These are phyloP conservation scores for Komagataella kurtzmanii DNA, from an alignment of 805 yeast genomes.

Conservation along the genomic window DNA sequence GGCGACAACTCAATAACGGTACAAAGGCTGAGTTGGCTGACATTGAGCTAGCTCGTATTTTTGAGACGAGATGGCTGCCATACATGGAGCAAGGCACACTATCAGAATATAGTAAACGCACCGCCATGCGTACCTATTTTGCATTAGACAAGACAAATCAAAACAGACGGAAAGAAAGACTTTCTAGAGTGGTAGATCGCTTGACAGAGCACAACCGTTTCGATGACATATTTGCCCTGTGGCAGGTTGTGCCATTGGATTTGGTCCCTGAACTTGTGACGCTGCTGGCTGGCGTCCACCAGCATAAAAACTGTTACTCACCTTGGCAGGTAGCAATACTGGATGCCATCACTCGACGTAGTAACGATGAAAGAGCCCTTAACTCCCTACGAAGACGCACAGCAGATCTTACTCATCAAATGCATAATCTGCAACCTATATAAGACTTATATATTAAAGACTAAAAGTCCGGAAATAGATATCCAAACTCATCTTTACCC, in stretches of 20 bases:
- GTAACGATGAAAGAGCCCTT: neutral
- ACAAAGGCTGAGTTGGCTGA: neutral
- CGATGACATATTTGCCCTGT: neutral
- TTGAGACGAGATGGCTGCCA: neutral
- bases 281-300: neutral
- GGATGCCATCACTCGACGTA: neutral
- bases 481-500: slow-evolving; percentile 30
- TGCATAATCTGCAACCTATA: neutral
- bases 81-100: neutral
- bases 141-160: neutral
- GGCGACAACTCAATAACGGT: neutral
- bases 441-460: neutral
- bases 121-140: neutral
- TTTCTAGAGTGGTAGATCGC: neutral
- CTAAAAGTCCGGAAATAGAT: slow-evolving; percentile 17
- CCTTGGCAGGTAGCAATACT: neutral
- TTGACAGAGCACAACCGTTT: neutral
- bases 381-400: neutral
- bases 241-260: neutral
- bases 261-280: neutral
- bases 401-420: neutral
- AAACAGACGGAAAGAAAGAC: neutral
- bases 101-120: neutral
- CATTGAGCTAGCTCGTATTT: neutral
- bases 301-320: neutral